These are phyloP conservation scores for Plectosphaerella sp. DNA, from an alignment of 2,329 filamentous ascomycete genomes.

Conservation along the genomic window DNA sequence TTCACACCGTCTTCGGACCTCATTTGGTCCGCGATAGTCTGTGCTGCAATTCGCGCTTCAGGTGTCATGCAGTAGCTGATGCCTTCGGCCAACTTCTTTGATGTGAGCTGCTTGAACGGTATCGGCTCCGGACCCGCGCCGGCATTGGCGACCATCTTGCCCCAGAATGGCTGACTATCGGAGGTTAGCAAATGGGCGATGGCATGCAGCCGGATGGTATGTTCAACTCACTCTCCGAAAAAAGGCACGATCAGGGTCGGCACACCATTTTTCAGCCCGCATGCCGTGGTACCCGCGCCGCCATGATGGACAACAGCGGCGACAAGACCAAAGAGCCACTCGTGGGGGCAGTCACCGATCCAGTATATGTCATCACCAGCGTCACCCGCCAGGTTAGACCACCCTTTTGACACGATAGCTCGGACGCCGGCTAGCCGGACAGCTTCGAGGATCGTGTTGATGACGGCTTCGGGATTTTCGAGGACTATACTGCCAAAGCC, in stretches of 20 bases:
- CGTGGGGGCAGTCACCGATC: conserved; percentile 7
- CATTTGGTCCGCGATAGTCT: conserved; percentile 2
- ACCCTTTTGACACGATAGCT: conserved; percentile 39
- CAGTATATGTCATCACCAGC: conserved; percentile 1
- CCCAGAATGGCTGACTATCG: conserved; percentile 34
- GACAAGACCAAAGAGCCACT: conserved; percentile 5
- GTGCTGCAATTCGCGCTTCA: conserved; percentile 5
- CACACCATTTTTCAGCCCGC: conserved; percentile 4
- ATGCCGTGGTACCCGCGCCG: conserved; percentile 6
- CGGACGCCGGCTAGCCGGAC: conserved; percentile 39
- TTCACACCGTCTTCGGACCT: conserved; percentile 1
- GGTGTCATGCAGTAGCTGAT: conserved; percentile 26
- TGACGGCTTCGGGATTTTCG: conserved; percentile 40
- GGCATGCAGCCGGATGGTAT: not conserved
- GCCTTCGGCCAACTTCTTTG: conserved; percentile 26
- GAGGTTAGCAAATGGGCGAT: conserved; percentile 12
- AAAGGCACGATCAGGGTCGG: conserved; percentile 4
- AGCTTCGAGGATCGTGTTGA: conserved; percentile 40
- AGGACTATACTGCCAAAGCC: conserved; percentile 55
- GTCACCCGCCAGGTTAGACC: conserved; percentile 3
- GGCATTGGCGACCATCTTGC: conserved; percentile 29
- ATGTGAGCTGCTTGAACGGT: conserved; percentile 26
- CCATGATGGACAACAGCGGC: conserved; percentile 6
- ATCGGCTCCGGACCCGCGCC: conserved; percentile 34
- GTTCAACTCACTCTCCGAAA: conserved; percentile 4